These are phyloP conservation scores for Aureobasidium sp. DNA, from an alignment of 2,329 filamentous ascomycete species.

Conservation along the genomic window DNA sequence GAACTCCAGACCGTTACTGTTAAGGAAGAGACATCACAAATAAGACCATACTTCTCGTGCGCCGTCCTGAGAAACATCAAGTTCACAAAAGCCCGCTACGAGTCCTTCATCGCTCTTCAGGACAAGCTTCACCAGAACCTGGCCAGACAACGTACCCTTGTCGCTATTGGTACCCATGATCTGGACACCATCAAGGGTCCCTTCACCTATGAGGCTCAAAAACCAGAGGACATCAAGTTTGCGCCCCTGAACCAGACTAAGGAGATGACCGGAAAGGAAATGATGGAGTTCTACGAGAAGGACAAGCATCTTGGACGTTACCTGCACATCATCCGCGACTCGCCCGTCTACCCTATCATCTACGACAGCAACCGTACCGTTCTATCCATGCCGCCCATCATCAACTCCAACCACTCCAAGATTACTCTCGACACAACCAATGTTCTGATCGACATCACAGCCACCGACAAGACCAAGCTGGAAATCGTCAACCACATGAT, in stretches of 20 bases:
- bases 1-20: slow-evolving; percentile 77
- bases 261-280: slow-evolving; percentile 75
- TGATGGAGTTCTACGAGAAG: slow-evolving; percentile 92
- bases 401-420: slow-evolving; percentile 96
- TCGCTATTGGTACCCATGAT: slow-evolving; percentile 97
- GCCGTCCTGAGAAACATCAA: slow-evolving; percentile 85
- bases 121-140: slow-evolving; percentile 98
- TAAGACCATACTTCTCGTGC: slow-evolving; percentile 82
- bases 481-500: slow-evolving; percentile 95
- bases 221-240: slow-evolving; percentile 90
- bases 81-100: slow-evolving; percentile 85
- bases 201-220: slow-evolving; percentile 90
- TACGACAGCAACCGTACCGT: slow-evolving; percentile 82
- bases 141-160: slow-evolving; percentile 82
- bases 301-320: slow-evolving; percentile 88
- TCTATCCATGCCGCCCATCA: slow-evolving; percentile 92
- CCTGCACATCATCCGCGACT: slow-evolving; percentile 89
- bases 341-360: slow-evolving; percentile 90
- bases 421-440: slow-evolving; percentile 88
- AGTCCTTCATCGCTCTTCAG: slow-evolving; percentile 95
- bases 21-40: slow-evolving; percentile 63
- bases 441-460: slow-evolving; percentile 94
- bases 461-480: slow-evolving; percentile 90
- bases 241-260: slow-evolving; percentile 83
- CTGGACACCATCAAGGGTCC: slow-evolving; percentile 87